Base-by-base conservation (phyloP, 139 green algal genomes). In the Ulvella scutata region DNA sequence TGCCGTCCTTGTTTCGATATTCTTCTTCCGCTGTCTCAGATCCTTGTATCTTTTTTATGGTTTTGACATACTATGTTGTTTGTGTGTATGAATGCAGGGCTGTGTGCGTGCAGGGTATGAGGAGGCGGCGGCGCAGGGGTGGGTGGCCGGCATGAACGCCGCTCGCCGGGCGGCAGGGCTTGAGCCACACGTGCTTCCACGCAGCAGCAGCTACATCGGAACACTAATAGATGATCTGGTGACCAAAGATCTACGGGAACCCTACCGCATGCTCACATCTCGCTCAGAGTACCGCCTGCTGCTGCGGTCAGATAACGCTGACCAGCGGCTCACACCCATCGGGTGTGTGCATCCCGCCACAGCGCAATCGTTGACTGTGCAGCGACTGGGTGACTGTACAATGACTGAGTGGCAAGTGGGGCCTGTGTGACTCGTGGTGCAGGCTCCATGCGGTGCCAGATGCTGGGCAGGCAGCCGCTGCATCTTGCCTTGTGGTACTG, bases 171-270 rank as follows among this genome's bases (percentile, higher is more conserved):
- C 89, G 0, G 80, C 82, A 38, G 82, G 80, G 4, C 37, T 80
- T 43, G 62, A 86, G 33, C 62, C 81, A 0, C 72, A 94, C 7
- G 62, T 77, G 7, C 75, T 98, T 3, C 38, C 89, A 0, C 82
- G 94, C 3, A 85, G 94, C 51, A 90, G 79, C 35, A 92, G 82
- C 62, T 97, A 97, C 83, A 79, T 97, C 3, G 94, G 94, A 67
- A 98, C 95, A 0, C 86, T 99, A 0, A 81, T 98, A 4, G 94
- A 98, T 82, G 94, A 99, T 81, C 83, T 99, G 40, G 91, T 96
- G 3, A 98, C 91, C 28, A 97, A 97, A 82, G 94, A 97, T 74
- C 77, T 98, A 62, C 77, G 90, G 43, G 94, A 98, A 78, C 94
- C 94, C 0, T 99, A 99, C 86, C 88, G 94, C 73, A 96, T 99